Evolutionary conservation across 768 basidiomycete species (phyloP), one percentile per base, ranked within the genome.

Genomic region (Termitomyces sp.): DNA sequence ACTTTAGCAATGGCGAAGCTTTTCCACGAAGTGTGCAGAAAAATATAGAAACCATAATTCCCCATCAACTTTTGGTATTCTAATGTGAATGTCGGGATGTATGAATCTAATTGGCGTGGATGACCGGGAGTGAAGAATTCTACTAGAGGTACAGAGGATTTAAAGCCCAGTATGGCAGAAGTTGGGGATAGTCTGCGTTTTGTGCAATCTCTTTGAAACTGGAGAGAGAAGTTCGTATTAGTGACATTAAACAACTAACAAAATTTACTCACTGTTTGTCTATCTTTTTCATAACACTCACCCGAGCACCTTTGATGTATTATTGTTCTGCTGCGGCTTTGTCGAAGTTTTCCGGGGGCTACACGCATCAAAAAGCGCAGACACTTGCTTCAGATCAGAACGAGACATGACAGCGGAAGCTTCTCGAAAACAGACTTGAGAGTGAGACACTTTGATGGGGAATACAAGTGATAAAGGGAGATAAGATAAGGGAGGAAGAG

Each of bases 281-380:
- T 20, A 60, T 54, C 1, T 57, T 0, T 23, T 28, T 54, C 55
- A 63, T 60, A 5, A 63, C 28, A 18, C 18, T 5, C 13, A 44
- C 23, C 13, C 47, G 47, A 8, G 58, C 40, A 28, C n/a, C 28
- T 20, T 60, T 60, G 38, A 63, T 41, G 50, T 56, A 60, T 44
- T 60, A 28, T 46, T 56, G n/a, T n/a, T n/a, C n/a, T n/a, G n/a
- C 46, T 4, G 59, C 62, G 18, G 7, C 47, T 9, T 30, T 41
- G 12, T 63, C 62, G 2, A 57, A n/a, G 41, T 60, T 55, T 8
- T 32, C 51, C 3, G 20, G 0, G 10, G 52, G 50, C 33, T 51
- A 32, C 56, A 60, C 36, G 60, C 40, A 10, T 60, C 56, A 55
- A 63, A 60, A 33, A 60, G 32, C 13, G 55, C 59, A 50, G 59